Evolutionary conservation across 768 basidiomycete species (phyloP).

Genomic region (Galerina sulciceps): DNA sequence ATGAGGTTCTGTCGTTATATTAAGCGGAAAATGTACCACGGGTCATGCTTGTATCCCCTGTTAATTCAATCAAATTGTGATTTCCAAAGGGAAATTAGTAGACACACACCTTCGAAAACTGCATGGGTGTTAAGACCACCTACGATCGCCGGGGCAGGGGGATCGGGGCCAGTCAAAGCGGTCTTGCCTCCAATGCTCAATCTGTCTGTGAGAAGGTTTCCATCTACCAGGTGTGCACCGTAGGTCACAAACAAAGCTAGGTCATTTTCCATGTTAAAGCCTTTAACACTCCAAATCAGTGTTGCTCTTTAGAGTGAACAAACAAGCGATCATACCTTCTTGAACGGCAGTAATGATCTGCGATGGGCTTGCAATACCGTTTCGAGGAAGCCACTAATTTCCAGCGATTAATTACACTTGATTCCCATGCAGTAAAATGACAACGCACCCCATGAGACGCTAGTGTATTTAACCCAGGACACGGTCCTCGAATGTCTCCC

Average conservation of each 20-base stretch:
- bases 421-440: neutral
- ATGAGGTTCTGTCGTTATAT: neutral
- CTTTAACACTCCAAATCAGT: neutral
- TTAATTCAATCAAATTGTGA: too few species aligned
- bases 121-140: constrained; percentile 27
- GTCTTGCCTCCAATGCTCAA: constrained; percentile 27
- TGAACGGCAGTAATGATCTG: constrained; percentile 20
- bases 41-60: constrained; percentile 22
- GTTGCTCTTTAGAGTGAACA: neutral
- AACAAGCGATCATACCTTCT: constrained; percentile 8
- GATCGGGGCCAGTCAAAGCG: constrained; percentile 22
- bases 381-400: constrained; percentile 14
- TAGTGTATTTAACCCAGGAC: constrained; percentile 26
- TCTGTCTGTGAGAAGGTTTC: constrained; percentile 22
- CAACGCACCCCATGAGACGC: constrained; percentile 25
- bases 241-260: constrained; percentile 26
- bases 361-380: constrained; percentile 15
- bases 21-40: constrained; percentile 9
- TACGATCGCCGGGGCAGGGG: constrained; percentile 25
- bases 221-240: constrained; percentile 25
- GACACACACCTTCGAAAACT: constrained; percentile 20
- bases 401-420: neutral
- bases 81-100: too few species aligned
- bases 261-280: constrained; percentile 25
- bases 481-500: constrained; percentile 25